phyloP scores from a whole-genome alignment of 129 eudicot genomes.

The Lactuca sativa region DNA sequence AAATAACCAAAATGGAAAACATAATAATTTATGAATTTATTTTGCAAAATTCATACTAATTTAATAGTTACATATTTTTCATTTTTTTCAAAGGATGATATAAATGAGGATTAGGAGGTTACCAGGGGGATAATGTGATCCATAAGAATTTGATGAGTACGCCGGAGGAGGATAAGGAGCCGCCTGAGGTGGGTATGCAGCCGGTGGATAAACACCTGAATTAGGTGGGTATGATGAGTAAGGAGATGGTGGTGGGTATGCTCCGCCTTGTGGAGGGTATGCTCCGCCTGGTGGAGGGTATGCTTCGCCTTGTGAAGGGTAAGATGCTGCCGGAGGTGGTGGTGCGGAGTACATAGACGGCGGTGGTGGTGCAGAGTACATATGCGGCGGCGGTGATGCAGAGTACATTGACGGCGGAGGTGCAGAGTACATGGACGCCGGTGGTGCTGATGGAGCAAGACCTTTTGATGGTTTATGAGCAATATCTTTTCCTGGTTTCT shows the following conservation, averaged over 20 bases:
- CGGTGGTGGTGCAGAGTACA: slow-evolving; percentile 46
- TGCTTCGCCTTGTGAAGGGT: slow-evolving; percentile 26
- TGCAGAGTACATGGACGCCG: slow-evolving; percentile 14
- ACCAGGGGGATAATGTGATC: slow-evolving; percentile 65
- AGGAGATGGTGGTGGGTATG: slow-evolving; percentile 39
- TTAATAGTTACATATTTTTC: too few species aligned
- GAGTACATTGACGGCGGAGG: slow-evolving; percentile 27
- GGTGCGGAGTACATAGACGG: slow-evolving; percentile 31
- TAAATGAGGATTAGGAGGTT: slow-evolving; percentile 11
- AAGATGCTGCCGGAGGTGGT: slow-evolving; percentile 23
- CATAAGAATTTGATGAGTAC: slow-evolving; percentile 46
- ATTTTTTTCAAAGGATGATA: neutral
- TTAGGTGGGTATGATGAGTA: slow-evolving; percentile 47
- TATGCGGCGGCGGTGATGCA: slow-evolving; percentile 33
- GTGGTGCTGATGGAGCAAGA: slow-evolving; percentile 49
- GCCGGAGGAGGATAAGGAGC: slow-evolving; percentile 60
- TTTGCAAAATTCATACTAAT: too few species aligned
- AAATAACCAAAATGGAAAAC: too few species aligned
- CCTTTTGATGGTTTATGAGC: slow-evolving; percentile 61
- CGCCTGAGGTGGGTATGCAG: slow-evolving; percentile 42
- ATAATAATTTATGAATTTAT: too few species aligned
- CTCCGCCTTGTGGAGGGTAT: slow-evolving; percentile 38
- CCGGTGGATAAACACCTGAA: slow-evolving; percentile 52
- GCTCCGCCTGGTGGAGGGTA: slow-evolving; percentile 37
- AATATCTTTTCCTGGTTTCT: slow-evolving; percentile 20